Base-by-base conservation (phyloP, 2,329 filamentous ascomycete genomes). In the Neofusicoccum sp. region DNA sequence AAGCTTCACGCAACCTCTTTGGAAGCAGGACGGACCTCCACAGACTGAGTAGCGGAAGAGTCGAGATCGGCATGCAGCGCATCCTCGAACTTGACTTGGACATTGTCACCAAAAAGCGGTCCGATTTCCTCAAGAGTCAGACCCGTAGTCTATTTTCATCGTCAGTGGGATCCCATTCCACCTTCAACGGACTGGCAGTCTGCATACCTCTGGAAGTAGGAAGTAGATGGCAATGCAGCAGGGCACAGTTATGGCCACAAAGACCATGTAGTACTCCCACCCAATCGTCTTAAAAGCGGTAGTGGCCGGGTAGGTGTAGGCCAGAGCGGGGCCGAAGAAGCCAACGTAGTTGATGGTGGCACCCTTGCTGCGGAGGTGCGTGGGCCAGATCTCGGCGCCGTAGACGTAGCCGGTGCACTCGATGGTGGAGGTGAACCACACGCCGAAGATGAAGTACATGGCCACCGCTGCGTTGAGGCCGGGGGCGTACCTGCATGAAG, bases 321-420 rank as follows among this genome's bases (percentile, higher is more conserved):
- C 69, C 31, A 73, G 64, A 7, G 68, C 62, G 43, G 66, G 68
- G 31, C 56, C 66, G 43, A 71, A 73, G 66, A 73, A 73, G 12
- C 66, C 67, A 12, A 65, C 65, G 54, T 66, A 68, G 61, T 54
- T 66, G 63, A 62, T 54, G 39, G 61, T 65, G 33, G 48, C 47
- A 34, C 68, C 66, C 60, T 71, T 63, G 61, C 67, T 70, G n/a
- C 72, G 52, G n/a, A 64, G 62, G 62, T 74, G 71, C 3, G 73
- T 76, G 6, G 73, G 74, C 69, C 71, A 76, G 33, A 76, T 75
- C 61, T 76, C 74, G 14, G 68, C 71, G 9, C 67, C 68, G 49
- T 76, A 77, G 14, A 74, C 71, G 45, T 74, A 75, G 6, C 67
- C 59, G 0, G 69, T 68, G 47, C 70, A 71, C 43, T 74, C 72